Evolutionary conservation across 176 grass and related monocot species (phyloP).

Genomic region (Elaeis guineensis): DNA sequence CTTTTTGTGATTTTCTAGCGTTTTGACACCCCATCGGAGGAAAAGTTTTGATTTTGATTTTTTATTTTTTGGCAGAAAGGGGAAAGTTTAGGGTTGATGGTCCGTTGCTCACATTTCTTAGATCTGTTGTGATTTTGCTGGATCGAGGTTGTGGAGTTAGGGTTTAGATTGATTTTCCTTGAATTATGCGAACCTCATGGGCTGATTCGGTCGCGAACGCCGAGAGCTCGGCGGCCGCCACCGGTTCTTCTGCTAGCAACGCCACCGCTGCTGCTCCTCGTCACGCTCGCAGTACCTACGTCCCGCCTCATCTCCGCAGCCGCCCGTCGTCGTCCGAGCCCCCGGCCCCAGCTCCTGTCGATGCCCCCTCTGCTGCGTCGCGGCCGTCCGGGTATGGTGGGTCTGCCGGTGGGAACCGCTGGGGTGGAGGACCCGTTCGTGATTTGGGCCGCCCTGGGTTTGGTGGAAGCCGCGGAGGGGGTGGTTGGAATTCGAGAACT

Average conservation of each 20-base stretch:
- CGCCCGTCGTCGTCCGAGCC: slow-evolving; percentile 14
- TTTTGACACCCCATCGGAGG: too few species aligned
- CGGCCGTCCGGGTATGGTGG: slow-evolving; percentile 29
- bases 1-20: too few species aligned
- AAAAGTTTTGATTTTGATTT: neutral
- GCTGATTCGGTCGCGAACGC: slow-evolving; percentile 98
- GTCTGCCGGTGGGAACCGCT: slow-evolving; percentile 24
- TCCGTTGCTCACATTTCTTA: neutral
- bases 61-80: neutral
- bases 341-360: slow-evolving; percentile 18
- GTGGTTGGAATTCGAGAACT: slow-evolving; percentile 46
- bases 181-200: slow-evolving; percentile 99
- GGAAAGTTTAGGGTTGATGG: neutral
- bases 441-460: slow-evolving; percentile 18
- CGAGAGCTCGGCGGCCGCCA: slow-evolving; percentile 78
- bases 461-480: slow-evolving; percentile 14
- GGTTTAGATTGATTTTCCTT: slow-evolving; percentile 20
- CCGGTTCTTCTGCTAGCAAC: slow-evolving; percentile 14
- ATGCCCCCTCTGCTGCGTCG: slow-evolving; percentile 9
- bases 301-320: slow-evolving; percentile 82
- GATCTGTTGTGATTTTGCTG: slow-evolving; percentile 5
- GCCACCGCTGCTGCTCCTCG: slow-evolving; percentile 33
- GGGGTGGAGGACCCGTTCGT: slow-evolving; percentile 27
- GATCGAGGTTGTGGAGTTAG: neutral
- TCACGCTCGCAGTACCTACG: slow-evolving; percentile 46